phyloP scores from a whole-genome alignment of 2,329 filamentous ascomycete genomes.

The Fusarium tuaranense region DNA sequence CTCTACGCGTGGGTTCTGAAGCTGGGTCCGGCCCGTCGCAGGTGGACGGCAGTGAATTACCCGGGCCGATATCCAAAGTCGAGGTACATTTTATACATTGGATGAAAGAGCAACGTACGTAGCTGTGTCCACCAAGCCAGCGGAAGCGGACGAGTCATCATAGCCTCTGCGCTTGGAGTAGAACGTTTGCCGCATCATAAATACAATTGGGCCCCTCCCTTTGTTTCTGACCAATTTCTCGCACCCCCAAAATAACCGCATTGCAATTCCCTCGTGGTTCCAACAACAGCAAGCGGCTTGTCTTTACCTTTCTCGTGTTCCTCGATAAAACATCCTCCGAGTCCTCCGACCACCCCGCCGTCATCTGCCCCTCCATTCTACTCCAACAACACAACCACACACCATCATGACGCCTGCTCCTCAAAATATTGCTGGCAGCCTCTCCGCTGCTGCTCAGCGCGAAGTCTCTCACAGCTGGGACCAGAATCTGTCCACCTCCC shows the following conservation, averaged over 20 bases:
- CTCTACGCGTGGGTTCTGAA: slow-evolving; percentile 31
- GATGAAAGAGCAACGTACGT: background rate
- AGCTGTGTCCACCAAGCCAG: background rate
- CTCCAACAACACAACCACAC: slow-evolving; percentile 43
- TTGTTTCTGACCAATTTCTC: background rate
- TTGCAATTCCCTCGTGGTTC: background rate
- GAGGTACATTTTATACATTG: slow-evolving; percentile 6
- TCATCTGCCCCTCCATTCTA: slow-evolving; percentile 28
- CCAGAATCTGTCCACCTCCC: slow-evolving; percentile 76
- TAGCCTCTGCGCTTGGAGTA: slow-evolving; percentile 19
- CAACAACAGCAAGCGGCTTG: slow-evolving; percentile 15
- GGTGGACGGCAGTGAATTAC: slow-evolving; percentile 21
- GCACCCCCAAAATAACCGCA: background rate
- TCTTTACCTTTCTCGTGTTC: background rate
- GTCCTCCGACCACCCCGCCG: slow-evolving; percentile 14
- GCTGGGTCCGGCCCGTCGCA: slow-evolving; percentile 43
- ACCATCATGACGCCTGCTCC: slow-evolving; percentile 57
- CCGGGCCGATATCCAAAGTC: slow-evolving; percentile 18
- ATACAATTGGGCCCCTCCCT: slow-evolving; percentile 28
- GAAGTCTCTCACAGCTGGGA: slow-evolving; percentile 70
- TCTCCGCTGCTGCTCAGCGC: slow-evolving; percentile 50
- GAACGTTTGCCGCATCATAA: slow-evolving; percentile 31
- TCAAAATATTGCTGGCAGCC: slow-evolving; percentile 60
- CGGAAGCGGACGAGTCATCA: slow-evolving; percentile 29
- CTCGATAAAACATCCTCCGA: slow-evolving; percentile 21